phyloP scores from a whole-genome alignment of 192 early-diverging fungal genomes.

The Entomortierella chlamydospora region DNA sequence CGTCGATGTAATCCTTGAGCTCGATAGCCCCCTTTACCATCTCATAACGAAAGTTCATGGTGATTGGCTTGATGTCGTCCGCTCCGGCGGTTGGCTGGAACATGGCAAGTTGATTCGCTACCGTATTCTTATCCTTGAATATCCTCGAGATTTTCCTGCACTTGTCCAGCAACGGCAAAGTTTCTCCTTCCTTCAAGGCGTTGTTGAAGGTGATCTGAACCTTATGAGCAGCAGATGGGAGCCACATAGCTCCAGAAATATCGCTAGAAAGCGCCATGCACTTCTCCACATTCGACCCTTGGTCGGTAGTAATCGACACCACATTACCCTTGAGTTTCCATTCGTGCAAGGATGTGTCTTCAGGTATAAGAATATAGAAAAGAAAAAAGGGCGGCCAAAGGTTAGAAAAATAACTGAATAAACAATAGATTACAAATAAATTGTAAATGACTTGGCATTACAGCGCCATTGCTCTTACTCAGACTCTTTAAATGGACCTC shows the following conservation, averaged over 20 bases:
- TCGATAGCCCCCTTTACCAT: constrained; percentile 9
- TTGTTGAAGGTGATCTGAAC: constrained; percentile 19
- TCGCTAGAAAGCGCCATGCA: constrained; percentile 4
- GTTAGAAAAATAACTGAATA: constrained; percentile 5
- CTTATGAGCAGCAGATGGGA: constrained; percentile 20
- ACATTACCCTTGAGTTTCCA: constrained; percentile 7
- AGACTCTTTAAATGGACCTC: constrained; percentile 8
- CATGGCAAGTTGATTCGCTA: constrained; percentile 8
- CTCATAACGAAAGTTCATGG: constrained; percentile 11
- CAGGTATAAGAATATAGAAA: neutral
- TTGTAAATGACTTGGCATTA: neutral
- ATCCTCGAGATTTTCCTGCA: constrained; percentile 10
- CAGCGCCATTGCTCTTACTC: neutral
- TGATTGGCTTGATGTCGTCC: constrained; percentile 8
- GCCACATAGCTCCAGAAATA: neutral
- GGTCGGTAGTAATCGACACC: constrained; percentile 6
- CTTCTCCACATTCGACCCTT: constrained; percentile 25
- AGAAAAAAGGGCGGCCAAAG: neutral
- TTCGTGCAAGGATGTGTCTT: constrained; percentile 2
- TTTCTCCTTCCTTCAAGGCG: constrained; percentile 6
- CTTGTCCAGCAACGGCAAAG: constrained; percentile 11
- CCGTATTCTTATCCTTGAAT: constrained; percentile 9
- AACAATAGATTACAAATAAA: no score
- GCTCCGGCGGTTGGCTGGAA: neutral
- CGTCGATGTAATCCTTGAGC: constrained; percentile 1